phyloP scores from a whole-genome alignment of 2,329 filamentous ascomycete species.

The Emmonsia crescens region DNA sequence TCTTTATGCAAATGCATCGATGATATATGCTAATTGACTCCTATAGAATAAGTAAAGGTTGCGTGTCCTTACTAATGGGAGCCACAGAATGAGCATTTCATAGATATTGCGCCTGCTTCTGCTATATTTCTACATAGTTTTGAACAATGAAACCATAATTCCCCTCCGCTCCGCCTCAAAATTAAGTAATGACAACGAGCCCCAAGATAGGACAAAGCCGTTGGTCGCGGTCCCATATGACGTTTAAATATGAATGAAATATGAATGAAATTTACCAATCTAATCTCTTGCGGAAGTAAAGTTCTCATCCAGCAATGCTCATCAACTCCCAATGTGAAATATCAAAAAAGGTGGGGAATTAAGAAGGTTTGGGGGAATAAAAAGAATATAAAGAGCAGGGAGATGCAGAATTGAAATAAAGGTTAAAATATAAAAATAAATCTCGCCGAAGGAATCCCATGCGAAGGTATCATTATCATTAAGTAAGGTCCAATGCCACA shows the following conservation, averaged over 20 bases:
- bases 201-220: not conserved
- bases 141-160: not conserved
- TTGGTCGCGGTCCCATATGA: not conserved
- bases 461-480: constrained; percentile 4
- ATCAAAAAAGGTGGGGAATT: constrained; percentile 15
- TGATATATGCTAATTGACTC: not conserved
- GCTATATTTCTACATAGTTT: not conserved
- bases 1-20: too few species aligned
- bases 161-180: not conserved
- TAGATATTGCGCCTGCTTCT: not conserved
- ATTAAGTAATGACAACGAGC: not conserved
- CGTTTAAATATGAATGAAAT: not conserved
- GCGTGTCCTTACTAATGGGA: not conserved
- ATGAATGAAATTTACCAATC: not conserved
- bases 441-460: not conserved
- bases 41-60: not conserved
- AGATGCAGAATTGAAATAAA: not conserved
- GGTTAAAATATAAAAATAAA: not conserved
- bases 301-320: not conserved
- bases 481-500: not conserved
- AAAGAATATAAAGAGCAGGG: not conserved
- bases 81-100: not conserved
- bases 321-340: not conserved
- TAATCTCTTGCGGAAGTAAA: not conserved
- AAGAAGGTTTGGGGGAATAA: constrained; percentile 6